phyloP scores from a whole-genome alignment of 129 eudicot genomes.

The Pseudognaphalium luteoalbum region DNA sequence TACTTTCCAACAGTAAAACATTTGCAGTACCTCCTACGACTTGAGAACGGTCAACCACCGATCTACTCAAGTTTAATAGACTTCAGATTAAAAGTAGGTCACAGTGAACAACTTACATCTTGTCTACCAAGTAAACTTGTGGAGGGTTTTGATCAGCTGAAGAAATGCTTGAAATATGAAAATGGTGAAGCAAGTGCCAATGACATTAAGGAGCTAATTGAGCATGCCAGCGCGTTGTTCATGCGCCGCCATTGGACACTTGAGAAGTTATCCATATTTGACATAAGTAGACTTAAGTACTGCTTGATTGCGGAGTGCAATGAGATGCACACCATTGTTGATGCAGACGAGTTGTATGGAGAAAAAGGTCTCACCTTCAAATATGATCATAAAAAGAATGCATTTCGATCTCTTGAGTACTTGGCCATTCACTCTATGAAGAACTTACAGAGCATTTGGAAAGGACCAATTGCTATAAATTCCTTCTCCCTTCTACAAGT shows the following conservation, averaged over 20 bases:
- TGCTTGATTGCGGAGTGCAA: slow-evolving; percentile 33
- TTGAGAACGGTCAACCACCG: neutral
- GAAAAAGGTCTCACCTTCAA: too few species aligned
- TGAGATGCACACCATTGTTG: slow-evolving; percentile 18
- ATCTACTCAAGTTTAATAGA: slow-evolving; percentile 2
- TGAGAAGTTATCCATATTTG: slow-evolving; percentile 18
- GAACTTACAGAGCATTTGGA: slow-evolving; percentile 30
- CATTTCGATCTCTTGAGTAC: slow-evolving; percentile 24
- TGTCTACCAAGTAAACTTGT: slow-evolving; percentile 21
- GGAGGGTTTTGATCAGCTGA: slow-evolving; percentile 5
- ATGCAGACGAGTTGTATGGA: neutral
- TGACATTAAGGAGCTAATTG: neutral
- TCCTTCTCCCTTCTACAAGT: slow-evolving; percentile 16
- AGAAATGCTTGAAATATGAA: slow-evolving; percentile 28
- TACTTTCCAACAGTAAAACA: slow-evolving; percentile 18
- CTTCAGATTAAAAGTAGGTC: slow-evolving; percentile 32
- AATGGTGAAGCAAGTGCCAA: slow-evolving; percentile 23
- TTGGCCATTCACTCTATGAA: slow-evolving; percentile 26
- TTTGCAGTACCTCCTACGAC: neutral
- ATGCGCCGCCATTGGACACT: slow-evolving; percentile 25
- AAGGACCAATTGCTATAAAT: slow-evolving; percentile 11
- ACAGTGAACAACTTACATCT: slow-evolving; percentile 7
- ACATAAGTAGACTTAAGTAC: slow-evolving; percentile 7
- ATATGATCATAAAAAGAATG: neutral
- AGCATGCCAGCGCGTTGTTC: slow-evolving; percentile 25